A percentile compares a stretch with the other conserved stretches of the same genome.
These are phyloP conservation scores for Eleusine indica DNA, from an alignment of 176 grass and related monocot genomes.

Conservation along the genomic window DNA sequence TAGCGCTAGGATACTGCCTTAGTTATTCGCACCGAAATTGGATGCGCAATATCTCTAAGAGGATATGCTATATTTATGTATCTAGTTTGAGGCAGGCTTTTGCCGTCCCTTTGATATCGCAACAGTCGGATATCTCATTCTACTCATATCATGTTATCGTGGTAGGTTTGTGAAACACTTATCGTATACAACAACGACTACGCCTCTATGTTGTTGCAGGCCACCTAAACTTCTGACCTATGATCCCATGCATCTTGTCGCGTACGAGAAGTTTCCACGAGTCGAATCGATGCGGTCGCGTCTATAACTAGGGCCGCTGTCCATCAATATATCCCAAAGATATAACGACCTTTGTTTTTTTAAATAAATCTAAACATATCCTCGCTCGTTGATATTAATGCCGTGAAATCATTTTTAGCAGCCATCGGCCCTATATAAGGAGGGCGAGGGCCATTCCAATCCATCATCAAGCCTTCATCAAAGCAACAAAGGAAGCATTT, in stretches of 20 bases:
- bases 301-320: not conserved
- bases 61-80: not conserved
- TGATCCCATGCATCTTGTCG: not conserved
- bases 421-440: conserved; percentile 3
- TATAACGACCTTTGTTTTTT: not conserved
- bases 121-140: not conserved
- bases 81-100: not conserved
- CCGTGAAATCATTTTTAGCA: not conserved
- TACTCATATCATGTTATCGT: not conserved
- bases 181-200: not conserved
- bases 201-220: not conserved
- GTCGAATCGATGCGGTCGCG: not conserved
- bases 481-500: not conserved
- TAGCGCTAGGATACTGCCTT: not conserved
- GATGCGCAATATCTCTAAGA: not conserved
- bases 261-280: not conserved
- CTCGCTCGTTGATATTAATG: not conserved
- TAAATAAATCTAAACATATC: not conserved
- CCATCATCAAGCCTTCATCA: not conserved
- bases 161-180: not conserved
- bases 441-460: not conserved
- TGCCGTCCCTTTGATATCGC: not conserved
- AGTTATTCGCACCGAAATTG: not conserved
- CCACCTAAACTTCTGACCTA: not conserved
- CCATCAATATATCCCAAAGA: conserved; percentile 15